Base-by-base conservation (phyloP, 352 stramenopile species). In the Pythium coloratum region DNA sequence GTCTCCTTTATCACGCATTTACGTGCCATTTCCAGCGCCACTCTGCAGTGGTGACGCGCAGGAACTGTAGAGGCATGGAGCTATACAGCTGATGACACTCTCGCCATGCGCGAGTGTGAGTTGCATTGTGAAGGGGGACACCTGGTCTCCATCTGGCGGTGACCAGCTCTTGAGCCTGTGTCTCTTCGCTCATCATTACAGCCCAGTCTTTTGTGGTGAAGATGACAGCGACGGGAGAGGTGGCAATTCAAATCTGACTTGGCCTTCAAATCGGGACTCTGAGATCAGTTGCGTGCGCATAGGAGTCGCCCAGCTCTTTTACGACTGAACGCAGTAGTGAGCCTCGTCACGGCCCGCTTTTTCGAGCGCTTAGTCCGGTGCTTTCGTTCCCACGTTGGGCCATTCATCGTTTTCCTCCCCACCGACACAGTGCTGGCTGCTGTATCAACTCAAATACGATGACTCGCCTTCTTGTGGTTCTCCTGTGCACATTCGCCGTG, bases 91-190 rank as follows among this genome's bases (percentile, higher is more conserved):
- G 46, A 53, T 53, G 20, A 24, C 20, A 6, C 46, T 53, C n/a
- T 30, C 18, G 20, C 46, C 46, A 18, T 32, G 46, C 46, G 46
- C 20, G 20, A 24, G 20, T 24, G 20, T 24, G 20, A 24, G 20
- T 24, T 24, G 20, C 20, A 24, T 24, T 24, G 20, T 24, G 20
- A 24, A 24, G 20, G 20, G 20, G 20, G 14, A 16, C 42, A 50
- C 42, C 42, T 50, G 46, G 46, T 53, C 46, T 53, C 46, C 46
- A 53, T 18, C 18, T 30, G 46, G 46, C 8, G 46, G 32, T 53
- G 46, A 53, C 46, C 18, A 20, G 6, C 38, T 18, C 20, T 2
- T 13, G 16, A 30, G 46, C 2, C n/a, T 30, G 46, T 53, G 46
- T 30, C 46, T 53, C 46, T 53, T 53, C 46, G 46, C 14, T 24